Base-by-base conservation (phyloP, 2,329 filamentous ascomycete genomes). In the Daldinia sp. region DNA sequence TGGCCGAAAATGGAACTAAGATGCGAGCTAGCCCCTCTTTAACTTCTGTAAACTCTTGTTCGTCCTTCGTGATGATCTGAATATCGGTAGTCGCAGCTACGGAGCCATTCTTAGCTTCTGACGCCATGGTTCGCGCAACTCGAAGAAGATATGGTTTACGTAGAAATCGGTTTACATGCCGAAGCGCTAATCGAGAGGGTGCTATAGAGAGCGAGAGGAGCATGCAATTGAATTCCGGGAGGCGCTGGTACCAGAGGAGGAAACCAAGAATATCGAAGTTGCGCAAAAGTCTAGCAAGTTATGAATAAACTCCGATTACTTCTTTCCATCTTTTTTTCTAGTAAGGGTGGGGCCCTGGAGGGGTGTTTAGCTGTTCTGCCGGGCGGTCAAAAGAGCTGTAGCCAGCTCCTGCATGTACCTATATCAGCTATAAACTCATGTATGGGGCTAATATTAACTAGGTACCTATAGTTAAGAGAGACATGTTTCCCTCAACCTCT, bases 21-120 rank as follows among this genome's bases (percentile, higher is more conserved):
- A 89, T 89, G 35, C 83, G 84, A n/a, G 85, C 87, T 54, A 85
- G 83, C 0, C 87, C 87, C 71, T 89, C 87, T 67, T 80, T 83
- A 4, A 89, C 80, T 13, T 84, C 84, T 20, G 80, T 82, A 72
- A 85, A 88, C 33, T 83, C 80, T 73, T 85, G 82, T 41, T 84
- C 86, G 65, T 85, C 80, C 68, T 79, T 78, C 18, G 73, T 72
- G 62, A 83, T 73, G 39, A 73, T 77, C 67, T 80, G 76, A 30
- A 78, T 75, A 20, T 77, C 75, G 59, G 75, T 74, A 48, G 78
- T 76, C 63, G 76, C 60, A 12, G 75, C 71, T 46, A 71, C 64
- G 50, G 75, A 54, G 42, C 62, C 59, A 23, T 72, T 71, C 46
- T 73, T 67, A 6, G 65, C 33, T 46, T 73, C 69, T 5, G 72